Base-by-base conservation (phyloP, 2,329 filamentous ascomycete species). In the Beauveria bassiana region DNA sequence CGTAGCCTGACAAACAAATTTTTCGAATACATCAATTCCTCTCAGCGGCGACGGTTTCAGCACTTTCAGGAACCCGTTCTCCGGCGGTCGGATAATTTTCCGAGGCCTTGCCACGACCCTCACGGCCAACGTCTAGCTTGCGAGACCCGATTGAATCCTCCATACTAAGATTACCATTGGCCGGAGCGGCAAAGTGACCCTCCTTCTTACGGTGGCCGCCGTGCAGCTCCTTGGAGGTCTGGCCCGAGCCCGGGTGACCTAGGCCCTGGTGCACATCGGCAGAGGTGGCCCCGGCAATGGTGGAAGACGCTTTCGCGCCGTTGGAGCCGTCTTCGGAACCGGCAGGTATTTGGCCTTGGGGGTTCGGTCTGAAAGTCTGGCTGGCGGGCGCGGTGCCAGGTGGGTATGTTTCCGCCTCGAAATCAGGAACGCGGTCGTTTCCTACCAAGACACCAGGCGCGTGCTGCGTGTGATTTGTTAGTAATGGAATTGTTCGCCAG, bases 341-440 rank as follows among this genome's bases (percentile, higher is more conserved):
- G 7, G 72, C 73, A 10, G 77, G 71, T 18, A 70, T 62, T 47
- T 77, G 74, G 38, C 65, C 64, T 18, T 68, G 63, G 1, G 75
- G 67, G 54, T 77, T 72, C 12, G 80, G 78, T 46, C 72, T 66
- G 69, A 74, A 78, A 10, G 72, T 75, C 59, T 71, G 55, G 57
- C 76, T 70, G 16, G 63, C 63, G 3, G 88, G 88, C 0, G 88
- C 88, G 3, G 83, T 82, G 63, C 88, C 88, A 0, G 86, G 74
- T 0, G 86, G 79, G 42, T 85, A 74, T 1, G 79, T 80, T 70
- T 91, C 66, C 26, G 83, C 81, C 67, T 81, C 77, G 77, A 89
- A 91, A 68, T 89, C 87, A 22, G 84, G 84, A 14, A 73, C 69
- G 26, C 75, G 74, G 59, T 87, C 85, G 66, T 85, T 83, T 68